Percentiles rank a stretch among this genome's conserved stretches.
Conservation (phyloP, 768 basidiomycete genomes). For the Suillus variegatus region DNA sequence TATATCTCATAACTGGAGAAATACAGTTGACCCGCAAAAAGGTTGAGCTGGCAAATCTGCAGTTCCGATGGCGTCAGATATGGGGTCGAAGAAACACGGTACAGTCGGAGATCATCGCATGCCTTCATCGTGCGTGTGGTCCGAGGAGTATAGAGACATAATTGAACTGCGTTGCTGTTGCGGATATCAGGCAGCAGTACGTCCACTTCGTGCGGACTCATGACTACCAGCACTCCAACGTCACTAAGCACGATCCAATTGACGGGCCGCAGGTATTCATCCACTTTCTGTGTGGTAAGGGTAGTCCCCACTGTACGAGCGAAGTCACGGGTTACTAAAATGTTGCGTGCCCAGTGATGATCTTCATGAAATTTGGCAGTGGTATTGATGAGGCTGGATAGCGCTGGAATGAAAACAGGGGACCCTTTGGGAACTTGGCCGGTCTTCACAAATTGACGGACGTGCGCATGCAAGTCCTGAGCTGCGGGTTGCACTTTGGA, state of each 20-base stretch:
- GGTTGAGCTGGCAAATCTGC: conserved; percentile 25
- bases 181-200: conserved; percentile 38
- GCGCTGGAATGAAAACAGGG: conserved; percentile 21
- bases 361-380: conserved; percentile 18
- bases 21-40: conserved; percentile 36
- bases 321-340: conserved; percentile 23
- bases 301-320: conserved; percentile 10
- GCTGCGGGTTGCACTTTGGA: conserved; percentile 21
- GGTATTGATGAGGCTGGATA: conserved; percentile 14
- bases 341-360: conserved; percentile 19
- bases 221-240: conserved; percentile 29
- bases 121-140: conserved; percentile 34
- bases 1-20: conserved; percentile 30
- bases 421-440: conserved; percentile 28
- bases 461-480: conserved; percentile 25
- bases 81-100: conserved; percentile 9
- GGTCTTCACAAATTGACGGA: conserved; percentile 26
- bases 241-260: conserved; percentile 27
- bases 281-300: conserved; percentile 8
- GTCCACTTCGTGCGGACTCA: conserved; percentile 46
- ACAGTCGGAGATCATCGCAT: conserved; percentile 35
- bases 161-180: conserved; percentile 29
- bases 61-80: neutral
- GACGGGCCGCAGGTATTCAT: conserved; percentile 30
- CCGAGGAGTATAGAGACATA: conserved; percentile 46